Percentiles rank a stretch among this genome's conserved stretches.
These are phyloP conservation scores for Trametes cubensis DNA, from an alignment of 768 basidiomycete species.

Conservation along the genomic window DNA sequence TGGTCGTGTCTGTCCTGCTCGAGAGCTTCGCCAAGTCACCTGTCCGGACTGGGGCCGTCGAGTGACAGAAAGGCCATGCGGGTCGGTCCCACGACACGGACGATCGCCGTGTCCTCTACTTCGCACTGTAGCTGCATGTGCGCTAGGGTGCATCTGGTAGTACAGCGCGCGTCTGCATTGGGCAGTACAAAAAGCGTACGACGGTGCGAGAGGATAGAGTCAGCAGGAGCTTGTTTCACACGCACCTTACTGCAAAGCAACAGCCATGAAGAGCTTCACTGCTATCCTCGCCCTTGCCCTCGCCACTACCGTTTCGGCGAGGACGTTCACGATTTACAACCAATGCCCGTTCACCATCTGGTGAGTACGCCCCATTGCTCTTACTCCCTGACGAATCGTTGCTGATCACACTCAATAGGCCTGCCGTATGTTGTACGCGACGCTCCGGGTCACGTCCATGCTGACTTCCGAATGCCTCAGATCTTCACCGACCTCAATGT, in stretches of 20 bases:
- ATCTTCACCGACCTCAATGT: slow-evolving; percentile 39
- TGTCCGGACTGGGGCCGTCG: slow-evolving; percentile 1
- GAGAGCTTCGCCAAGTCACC: neutral
- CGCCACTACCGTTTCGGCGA: slow-evolving; percentile 15
- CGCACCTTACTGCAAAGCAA: neutral
- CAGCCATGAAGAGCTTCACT: slow-evolving; percentile 22
- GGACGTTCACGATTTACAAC: slow-evolving; percentile 46
- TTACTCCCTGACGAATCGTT: neutral
- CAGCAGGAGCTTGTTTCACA: neutral
- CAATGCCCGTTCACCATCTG: slow-evolving; percentile 47
- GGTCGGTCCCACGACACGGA: slow-evolving; percentile 3
- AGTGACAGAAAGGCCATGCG: slow-evolving; percentile 9
- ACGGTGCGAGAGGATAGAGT: neutral
- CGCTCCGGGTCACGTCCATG: neutral
- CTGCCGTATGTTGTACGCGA: slow-evolving; percentile 30
- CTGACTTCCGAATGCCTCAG: slow-evolving; percentile 12
- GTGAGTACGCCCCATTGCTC: slow-evolving; percentile 27
- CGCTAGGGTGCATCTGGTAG: too few species aligned
- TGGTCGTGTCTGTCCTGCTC: neutral
- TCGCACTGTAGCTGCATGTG: too few species aligned
- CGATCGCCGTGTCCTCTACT: too few species aligned
- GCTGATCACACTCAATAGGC: slow-evolving; percentile 26
- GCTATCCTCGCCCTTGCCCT: slow-evolving; percentile 13
- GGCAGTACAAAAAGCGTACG: neutral
- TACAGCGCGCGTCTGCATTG: too few species aligned